These are phyloP conservation scores for Marasmius fiardii DNA, from an alignment of 1,284 basidiomycete species.

Conservation along the genomic window DNA sequence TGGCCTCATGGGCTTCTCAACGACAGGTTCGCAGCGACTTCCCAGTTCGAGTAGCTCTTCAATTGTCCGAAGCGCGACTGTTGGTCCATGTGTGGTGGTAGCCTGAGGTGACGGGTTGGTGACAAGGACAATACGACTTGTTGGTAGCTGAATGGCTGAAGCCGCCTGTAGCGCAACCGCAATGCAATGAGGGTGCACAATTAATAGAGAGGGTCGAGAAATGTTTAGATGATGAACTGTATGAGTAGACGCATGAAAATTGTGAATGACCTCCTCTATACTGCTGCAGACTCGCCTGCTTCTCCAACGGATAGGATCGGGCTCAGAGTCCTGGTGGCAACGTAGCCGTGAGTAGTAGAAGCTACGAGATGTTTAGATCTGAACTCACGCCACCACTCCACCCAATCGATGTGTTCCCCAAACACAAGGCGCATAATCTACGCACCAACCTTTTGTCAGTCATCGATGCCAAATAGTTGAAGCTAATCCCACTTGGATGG, in stretches of 20 bases:
- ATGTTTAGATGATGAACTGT: conserved; percentile 19
- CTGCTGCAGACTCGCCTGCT: conserved; percentile 13
- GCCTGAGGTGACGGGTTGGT: conserved; percentile 3
- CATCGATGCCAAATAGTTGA: no score
- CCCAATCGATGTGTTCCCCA: conserved; percentile 23
- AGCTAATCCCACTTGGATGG: conserved; percentile 20
- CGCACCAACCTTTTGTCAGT: no score
- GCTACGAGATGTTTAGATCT: no score
- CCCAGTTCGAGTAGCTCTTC: conserved; percentile 15
- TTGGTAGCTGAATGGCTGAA: conserved; percentile 11
- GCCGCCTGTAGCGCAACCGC: conserved; percentile 14
- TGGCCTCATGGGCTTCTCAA: conserved; percentile 10
- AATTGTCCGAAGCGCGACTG: conserved; percentile 8
- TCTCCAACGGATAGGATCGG: conserved; percentile 19
- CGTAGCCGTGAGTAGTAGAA: no score
- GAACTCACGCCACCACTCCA: conserved; percentile 20
- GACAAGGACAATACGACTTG: conserved; percentile 15
- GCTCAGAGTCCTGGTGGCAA: conserved; percentile 17
- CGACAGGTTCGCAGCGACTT: conserved; percentile 10
- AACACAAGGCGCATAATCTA: conserved; percentile 20
- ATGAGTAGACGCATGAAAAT: no score
- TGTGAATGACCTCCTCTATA: not conserved
- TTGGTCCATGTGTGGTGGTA: no score
- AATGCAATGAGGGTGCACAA: conserved; percentile 17
- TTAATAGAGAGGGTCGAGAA: conserved; percentile 16